These are phyloP conservation scores for Hyaloperonospora brassicae DNA, from an alignment of 352 stramenopile species.

Conservation along the genomic window DNA sequence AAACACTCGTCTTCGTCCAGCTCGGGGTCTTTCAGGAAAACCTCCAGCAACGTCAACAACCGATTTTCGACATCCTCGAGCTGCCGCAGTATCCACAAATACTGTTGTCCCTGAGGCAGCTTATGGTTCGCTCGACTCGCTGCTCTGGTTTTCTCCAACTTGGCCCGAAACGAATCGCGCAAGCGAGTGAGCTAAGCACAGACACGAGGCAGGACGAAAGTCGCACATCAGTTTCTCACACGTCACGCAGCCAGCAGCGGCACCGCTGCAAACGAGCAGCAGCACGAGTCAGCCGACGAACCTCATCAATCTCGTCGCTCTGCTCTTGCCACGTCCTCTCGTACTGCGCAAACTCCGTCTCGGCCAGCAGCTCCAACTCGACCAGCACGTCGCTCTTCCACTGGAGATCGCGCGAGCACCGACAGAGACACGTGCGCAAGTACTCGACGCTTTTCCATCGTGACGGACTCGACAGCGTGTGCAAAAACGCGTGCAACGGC, in stretches of 20 bases:
- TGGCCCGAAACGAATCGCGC: slow-evolving; percentile 61
- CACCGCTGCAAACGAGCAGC: neutral
- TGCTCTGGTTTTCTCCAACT: slow-evolving; percentile 34
- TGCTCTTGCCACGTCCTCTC: slow-evolving; percentile 37
- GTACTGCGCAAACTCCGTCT: slow-evolving; percentile 48
- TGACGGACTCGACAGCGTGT: slow-evolving; percentile 44
- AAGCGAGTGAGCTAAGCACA: slow-evolving; percentile 39
- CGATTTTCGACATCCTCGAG: slow-evolving; percentile 76
- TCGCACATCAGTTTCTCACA: neutral
- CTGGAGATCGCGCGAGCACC: slow-evolving; percentile 66
- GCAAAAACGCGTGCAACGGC: slow-evolving; percentile 54
- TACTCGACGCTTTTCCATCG: slow-evolving; percentile 79
- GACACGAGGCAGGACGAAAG: slow-evolving; percentile 1
- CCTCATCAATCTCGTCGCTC: slow-evolving; percentile 74
- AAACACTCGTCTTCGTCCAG: slow-evolving; percentile 42
- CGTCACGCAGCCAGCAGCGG: neutral
- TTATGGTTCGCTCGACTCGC: slow-evolving; percentile 16
- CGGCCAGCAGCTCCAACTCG: slow-evolving; percentile 65
- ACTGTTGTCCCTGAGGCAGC: slow-evolving; percentile 13
- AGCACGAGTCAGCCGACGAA: slow-evolving; percentile 3
- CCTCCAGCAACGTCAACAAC: slow-evolving; percentile 47
- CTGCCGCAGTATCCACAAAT: slow-evolving; percentile 55
- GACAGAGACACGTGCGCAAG: slow-evolving; percentile 65
- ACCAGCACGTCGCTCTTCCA: slow-evolving; percentile 68
- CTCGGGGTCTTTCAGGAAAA: slow-evolving; percentile 49